Conservation (phyloP, 176 grass and related monocot species). For the Carex parvula region DNA sequence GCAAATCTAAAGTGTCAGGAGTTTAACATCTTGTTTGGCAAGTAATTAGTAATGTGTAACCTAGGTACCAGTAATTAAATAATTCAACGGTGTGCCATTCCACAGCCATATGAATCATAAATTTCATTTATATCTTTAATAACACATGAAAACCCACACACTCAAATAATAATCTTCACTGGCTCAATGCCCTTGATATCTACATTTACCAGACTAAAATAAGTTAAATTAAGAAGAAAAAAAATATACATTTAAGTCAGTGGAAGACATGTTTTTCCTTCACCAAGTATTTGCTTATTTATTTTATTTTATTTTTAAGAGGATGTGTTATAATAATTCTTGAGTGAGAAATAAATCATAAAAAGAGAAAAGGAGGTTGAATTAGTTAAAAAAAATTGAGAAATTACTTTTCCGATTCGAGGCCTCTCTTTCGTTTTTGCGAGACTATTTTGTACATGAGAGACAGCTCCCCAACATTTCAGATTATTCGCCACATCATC, state of each 20-base stretch:
- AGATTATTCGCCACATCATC: constrained; percentile 79
- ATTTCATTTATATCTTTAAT: not conserved
- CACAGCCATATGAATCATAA: not conserved
- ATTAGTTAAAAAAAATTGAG: not conserved
- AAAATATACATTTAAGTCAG: not conserved
- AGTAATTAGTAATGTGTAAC: too few species aligned
- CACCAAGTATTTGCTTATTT: not conserved
- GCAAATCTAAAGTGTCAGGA: too few species aligned
- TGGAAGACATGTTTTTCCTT: not conserved
- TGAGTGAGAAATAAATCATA: not conserved
- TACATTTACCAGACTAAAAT: not conserved
- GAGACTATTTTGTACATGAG: constrained; percentile 72
- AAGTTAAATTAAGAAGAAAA: not conserved
- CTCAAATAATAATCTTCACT: not conserved
- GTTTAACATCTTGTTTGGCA: too few species aligned
- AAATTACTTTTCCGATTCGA: constrained; percentile 78
- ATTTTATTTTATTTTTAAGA: constrained; percentile 12
- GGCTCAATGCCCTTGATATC: not conserved
- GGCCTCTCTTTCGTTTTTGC: constrained; percentile 81
- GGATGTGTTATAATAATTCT: not conserved
- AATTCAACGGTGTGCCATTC: too few species aligned
- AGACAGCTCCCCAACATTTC: constrained; percentile 90
- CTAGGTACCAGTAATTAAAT: too few species aligned
- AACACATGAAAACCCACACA: not conserved
- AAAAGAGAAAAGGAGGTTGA: not conserved